phyloP scores from a whole-genome alignment of 768 basidiomycete genomes.

The Piloderma croceum region DNA sequence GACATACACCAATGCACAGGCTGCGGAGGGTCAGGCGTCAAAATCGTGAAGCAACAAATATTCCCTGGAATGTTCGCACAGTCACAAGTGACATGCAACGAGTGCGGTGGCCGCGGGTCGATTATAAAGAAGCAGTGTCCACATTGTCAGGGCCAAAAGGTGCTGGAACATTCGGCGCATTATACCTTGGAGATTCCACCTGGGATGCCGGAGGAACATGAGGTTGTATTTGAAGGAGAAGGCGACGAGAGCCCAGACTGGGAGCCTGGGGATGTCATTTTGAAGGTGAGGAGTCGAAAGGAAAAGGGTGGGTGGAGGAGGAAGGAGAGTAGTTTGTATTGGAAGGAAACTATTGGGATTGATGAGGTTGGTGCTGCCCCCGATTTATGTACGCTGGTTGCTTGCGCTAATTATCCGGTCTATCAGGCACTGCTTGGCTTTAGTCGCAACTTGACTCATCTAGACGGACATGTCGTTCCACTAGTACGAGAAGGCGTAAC shows the following conservation, averaged over 20 bases:
- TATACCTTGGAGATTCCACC: slow-evolving; percentile 82
- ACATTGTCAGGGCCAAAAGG: slow-evolving; percentile 77
- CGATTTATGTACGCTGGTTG: neutral
- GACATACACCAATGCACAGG: slow-evolving; percentile 84
- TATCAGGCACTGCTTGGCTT: slow-evolving; percentile 93
- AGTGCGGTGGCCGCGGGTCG: slow-evolving; percentile 81
- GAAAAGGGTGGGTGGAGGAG: slow-evolving; percentile 78
- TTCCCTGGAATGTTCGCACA: slow-evolving; percentile 97
- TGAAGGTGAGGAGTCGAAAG: slow-evolving; percentile 75
- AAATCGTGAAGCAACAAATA: slow-evolving; percentile 82
- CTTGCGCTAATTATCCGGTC: slow-evolving; percentile 4
- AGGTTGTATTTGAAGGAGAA: slow-evolving; percentile 93
- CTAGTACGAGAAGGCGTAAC: slow-evolving; percentile 76
- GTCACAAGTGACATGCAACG: slow-evolving; percentile 74
- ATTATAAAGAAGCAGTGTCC: slow-evolving; percentile 74
- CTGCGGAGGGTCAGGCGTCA: slow-evolving; percentile 83
- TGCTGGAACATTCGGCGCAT: slow-evolving; percentile 71
- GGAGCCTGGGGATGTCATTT: slow-evolving; percentile 90
- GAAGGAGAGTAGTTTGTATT: slow-evolving; percentile 88
- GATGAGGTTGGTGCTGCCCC: slow-evolving; percentile 65
- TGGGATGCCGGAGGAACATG: slow-evolving; percentile 90
- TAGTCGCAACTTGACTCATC: slow-evolving; percentile 81
- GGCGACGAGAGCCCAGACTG: slow-evolving; percentile 94
- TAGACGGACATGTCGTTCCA: slow-evolving; percentile 78
- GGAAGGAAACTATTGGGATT: slow-evolving; percentile 85